These are phyloP conservation scores for Fraxinus dipetala DNA, from an alignment of 305 asterid species.

Conservation along the genomic window DNA sequence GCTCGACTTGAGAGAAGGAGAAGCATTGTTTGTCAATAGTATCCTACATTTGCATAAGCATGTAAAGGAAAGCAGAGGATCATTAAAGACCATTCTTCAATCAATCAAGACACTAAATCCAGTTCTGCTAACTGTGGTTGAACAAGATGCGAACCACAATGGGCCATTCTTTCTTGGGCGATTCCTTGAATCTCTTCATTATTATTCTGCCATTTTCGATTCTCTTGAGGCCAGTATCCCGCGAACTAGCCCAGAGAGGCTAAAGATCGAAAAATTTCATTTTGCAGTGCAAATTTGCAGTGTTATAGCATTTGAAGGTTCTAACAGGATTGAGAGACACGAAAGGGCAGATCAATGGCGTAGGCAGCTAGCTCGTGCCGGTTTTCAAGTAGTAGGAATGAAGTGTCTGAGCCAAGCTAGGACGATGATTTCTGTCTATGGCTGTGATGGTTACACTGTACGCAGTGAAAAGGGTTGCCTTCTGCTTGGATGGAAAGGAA, in stretches of 20 bases:
- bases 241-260: conserved; percentile 32
- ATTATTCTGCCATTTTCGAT: conserved; percentile 59
- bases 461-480: conserved; percentile 54
- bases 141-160: conserved; percentile 67
- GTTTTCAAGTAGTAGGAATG: conserved; percentile 44
- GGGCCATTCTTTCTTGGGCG: conserved; percentile 64
- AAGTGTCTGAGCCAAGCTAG: conserved; percentile 36
- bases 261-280: conserved; percentile 44
- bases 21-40: conserved; percentile 45
- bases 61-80: conserved; percentile 54
- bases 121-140: conserved; percentile 43
- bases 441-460: conserved; percentile 46
- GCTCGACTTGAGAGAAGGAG: conserved; percentile 36
- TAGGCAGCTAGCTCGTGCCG: conserved; percentile 50
- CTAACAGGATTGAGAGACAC: conserved; percentile 51
- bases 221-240: conserved; percentile 50
- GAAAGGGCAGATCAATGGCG: conserved; percentile 69
- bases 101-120: conserved; percentile 48
- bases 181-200: conserved; percentile 59
- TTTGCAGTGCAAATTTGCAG: conserved; percentile 48
- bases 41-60: conserved; percentile 52
- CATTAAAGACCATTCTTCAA: conserved; percentile 48
- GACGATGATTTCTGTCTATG: conserved; percentile 37
- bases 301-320: conserved; percentile 56
- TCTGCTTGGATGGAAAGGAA: conserved; percentile 70